Evolutionary conservation across 2,329 filamentous ascomycete genomes (phyloP).

Genomic region (Cordyceps militaris): DNA sequence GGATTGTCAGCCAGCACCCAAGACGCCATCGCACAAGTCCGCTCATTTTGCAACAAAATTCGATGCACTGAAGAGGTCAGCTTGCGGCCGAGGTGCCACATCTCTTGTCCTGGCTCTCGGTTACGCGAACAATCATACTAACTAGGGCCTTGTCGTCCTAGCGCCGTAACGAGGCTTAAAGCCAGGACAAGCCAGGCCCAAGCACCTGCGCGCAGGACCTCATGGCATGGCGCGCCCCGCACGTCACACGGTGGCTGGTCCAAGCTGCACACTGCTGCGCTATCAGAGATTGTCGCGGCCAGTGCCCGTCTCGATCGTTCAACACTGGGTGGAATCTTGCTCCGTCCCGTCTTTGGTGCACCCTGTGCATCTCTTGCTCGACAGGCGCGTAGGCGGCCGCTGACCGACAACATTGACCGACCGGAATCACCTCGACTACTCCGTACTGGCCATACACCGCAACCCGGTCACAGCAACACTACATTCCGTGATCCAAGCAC

Average conservation of each 20-base stretch:
- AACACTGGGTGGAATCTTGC: constrained; percentile 2
- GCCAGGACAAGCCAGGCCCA: neutral
- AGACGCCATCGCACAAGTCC: constrained; percentile 1
- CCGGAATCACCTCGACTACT: neutral
- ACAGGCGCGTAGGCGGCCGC: neutral
- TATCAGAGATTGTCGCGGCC: constrained; percentile 2
- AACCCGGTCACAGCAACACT: neutral
- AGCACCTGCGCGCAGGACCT: neutral
- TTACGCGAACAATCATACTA: neutral
- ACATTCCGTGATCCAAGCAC: neutral
- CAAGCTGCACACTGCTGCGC: neutral
- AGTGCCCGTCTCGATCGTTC: constrained; percentile 8
- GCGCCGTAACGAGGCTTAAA: neutral
- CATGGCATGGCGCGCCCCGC: constrained; percentile 6
- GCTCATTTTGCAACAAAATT: neutral
- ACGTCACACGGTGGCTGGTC: constrained; percentile 8
- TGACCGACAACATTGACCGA: neutral
- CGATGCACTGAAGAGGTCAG: neutral
- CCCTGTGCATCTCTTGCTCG: neutral
- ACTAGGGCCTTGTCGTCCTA: neutral
- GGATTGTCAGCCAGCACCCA: neutral
- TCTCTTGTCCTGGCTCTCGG: neutral
- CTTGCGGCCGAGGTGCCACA: neutral
- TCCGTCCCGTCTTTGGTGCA: constrained; percentile 1
- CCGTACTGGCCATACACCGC: neutral